Evolutionary conservation across 352 stramenopile species (phyloP).

Genomic region (Pythium dissotocum): DNA sequence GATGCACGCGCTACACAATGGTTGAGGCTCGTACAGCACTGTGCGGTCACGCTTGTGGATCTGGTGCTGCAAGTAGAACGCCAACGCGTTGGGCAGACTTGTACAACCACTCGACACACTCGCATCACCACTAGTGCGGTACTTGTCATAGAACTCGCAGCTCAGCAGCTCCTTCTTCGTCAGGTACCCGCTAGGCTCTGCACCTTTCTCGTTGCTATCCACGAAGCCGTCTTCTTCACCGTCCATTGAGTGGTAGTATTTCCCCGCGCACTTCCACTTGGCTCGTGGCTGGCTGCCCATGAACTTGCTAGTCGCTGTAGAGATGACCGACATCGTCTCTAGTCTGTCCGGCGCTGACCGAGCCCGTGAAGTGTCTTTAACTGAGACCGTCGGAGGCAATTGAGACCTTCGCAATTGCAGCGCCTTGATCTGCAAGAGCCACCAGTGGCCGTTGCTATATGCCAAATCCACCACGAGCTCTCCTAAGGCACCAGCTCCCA

Average conservation of each 20-base stretch:
- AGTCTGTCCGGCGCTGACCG: conserved; percentile 51
- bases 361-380: conserved; percentile 27
- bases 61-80: conserved; percentile 60
- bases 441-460: conserved; percentile 50
- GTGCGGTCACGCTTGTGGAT: conserved; percentile 49
- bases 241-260: conserved; percentile 10
- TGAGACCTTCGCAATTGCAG: conserved; percentile 40
- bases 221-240: conserved; percentile 7
- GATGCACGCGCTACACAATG: conserved; percentile 49
- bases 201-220: neutral
- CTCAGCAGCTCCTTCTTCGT: conserved; percentile 70
- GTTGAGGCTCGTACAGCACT: conserved; percentile 59
- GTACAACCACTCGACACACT: conserved; percentile 47
- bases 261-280: conserved; percentile 44
- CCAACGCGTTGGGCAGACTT: conserved; percentile 39
- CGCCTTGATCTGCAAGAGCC: conserved; percentile 71
- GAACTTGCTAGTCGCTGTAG: neutral
- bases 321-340: conserved; percentile 14
- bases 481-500: conserved; percentile 27
- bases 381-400: conserved; percentile 1
- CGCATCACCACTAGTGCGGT: conserved; percentile 37
- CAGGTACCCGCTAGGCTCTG: conserved; percentile 41
- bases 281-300: neutral
- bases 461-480: conserved; percentile 61
- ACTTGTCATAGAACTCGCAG: conserved; percentile 67